Evolutionary conservation across 768 basidiomycete species (phyloP), one percentile per base, ranked within the genome.

Genomic region (Mycena vitilis): DNA sequence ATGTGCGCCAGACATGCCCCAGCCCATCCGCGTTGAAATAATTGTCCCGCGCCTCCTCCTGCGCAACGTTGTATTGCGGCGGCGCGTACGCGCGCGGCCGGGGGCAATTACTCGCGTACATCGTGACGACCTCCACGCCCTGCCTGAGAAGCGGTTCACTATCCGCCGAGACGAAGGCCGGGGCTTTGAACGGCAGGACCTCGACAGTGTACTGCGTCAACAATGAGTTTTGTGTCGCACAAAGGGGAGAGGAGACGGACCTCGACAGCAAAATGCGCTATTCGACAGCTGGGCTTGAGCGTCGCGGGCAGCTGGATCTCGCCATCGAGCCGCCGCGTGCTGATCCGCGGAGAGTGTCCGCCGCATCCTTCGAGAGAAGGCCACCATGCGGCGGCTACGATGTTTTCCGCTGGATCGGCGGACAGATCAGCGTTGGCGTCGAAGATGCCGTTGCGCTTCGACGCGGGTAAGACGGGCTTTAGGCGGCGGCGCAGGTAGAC

Each of bases 221-320:
- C 30, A 18, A 40, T 42, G n/a, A 22, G 54, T 34, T 34, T 2
- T 25, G 34, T 8, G 37, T 25, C 44, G 16, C 3, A 25, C 25
- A 42, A 37, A 38, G 47, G n/a, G n/a, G n/a, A 25, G 23, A 25
- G 1, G 38, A 37, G 44, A 54, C 70, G n/a, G 16, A 69, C 73
- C 67, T 67, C 66, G 40, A 73, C 66, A 12, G 64, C 64, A 56
- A 73, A 73, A 45, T 73, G 73, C 8, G 67, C 70, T 10, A 73
- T 71, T 45, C 49, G 55, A 8, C 57, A 60, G 40, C 70, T 71
- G 37, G 73, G 67, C 18, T n/a, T n/a, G n/a, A n/a, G n/a, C n/a
- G n/a, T n/a, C n/a, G n/a, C n/a, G n/a, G 70, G 47, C 4, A 73
- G 67, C 36, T 66, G 70, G 47, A 73, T 73, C 58, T 73, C 72